Conservation (phyloP, 768 basidiomycete genomes). For the Rhodotorula babjevae region DNA sequence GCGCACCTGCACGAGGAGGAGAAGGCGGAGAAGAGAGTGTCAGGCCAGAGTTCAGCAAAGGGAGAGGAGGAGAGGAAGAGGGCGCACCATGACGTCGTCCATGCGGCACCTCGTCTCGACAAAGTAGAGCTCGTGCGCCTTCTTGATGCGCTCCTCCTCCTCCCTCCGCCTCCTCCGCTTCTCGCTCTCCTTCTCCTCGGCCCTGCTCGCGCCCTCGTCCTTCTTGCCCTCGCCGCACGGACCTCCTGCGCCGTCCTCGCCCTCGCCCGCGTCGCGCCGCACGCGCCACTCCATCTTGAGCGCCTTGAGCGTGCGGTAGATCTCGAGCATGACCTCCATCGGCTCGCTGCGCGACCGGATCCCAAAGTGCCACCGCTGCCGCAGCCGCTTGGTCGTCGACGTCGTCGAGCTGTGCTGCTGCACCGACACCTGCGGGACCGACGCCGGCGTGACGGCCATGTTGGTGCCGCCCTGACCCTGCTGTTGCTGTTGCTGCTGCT, state of each 20-base stretch:
- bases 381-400: constrained; percentile 60
- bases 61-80: background rate
- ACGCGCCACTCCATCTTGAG: constrained; percentile 97
- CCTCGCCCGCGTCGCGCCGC: constrained; percentile 62
- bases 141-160: constrained; percentile 48
- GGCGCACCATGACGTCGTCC: constrained; percentile 76
- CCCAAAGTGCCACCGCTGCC: constrained; percentile 96
- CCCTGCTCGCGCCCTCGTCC: constrained; percentile 52
- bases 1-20: constrained; percentile 58
- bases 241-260: constrained; percentile 61
- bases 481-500: too few relatives aligned
- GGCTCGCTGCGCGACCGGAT: constrained; percentile 76
- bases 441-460: background rate
- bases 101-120: constrained; percentile 88
- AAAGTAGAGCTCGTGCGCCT: constrained; percentile 65
- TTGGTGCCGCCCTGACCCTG: background rate
- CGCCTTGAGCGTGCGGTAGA: constrained; percentile 82
- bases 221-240: constrained; percentile 50
- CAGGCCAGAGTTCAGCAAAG: background rate
- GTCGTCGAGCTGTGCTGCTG: background rate
- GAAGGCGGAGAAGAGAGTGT: constrained; percentile 1
- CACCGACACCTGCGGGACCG: background rate
- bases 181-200: constrained; percentile 44
- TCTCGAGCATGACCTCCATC: constrained; percentile 99
- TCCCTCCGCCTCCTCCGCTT: constrained; percentile 45